These are phyloP conservation scores for Myxozyma neotropica DNA, from an alignment of 805 yeast genomes.

Conservation along the genomic window DNA sequence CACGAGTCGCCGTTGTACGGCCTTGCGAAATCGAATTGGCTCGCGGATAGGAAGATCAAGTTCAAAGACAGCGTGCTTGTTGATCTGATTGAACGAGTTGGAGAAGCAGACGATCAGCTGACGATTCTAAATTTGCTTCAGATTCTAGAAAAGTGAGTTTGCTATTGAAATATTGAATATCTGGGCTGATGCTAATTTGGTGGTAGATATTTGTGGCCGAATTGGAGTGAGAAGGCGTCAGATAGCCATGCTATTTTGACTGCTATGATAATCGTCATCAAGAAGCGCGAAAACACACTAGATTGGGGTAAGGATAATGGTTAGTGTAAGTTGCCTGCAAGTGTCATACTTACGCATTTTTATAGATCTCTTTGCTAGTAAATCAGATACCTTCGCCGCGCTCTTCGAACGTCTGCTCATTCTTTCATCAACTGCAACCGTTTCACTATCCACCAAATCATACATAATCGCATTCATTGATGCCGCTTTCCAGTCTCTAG, in stretches of 20 bases:
- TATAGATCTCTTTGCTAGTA: constrained; percentile 27
- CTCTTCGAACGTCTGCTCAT: constrained; percentile 43
- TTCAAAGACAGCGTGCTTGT: constrained; percentile 8
- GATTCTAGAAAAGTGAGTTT: constrained; percentile 32
- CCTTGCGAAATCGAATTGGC: constrained; percentile 23
- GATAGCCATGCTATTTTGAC: constrained; percentile 48
- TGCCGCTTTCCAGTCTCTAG: constrained; percentile 37
- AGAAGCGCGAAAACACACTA: constrained; percentile 19
- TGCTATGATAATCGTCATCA: constrained; percentile 35
- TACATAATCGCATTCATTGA: constrained; percentile 38
- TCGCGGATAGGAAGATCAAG: constrained; percentile 5
- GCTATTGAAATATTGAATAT: constrained; percentile 33
- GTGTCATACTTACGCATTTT: background rate
- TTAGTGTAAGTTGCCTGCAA: background rate
- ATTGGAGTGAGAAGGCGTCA: constrained; percentile 47
- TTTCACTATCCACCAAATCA: constrained; percentile 13
- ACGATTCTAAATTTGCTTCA: constrained; percentile 23
- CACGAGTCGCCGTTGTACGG: constrained; percentile 5
- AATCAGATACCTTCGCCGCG: constrained; percentile 38
- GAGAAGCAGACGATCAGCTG: constrained; percentile 1
- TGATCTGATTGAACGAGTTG: constrained; percentile 8
- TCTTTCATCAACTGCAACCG: constrained; percentile 16
- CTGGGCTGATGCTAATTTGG: background rate
- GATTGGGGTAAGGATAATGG: constrained; percentile 18
- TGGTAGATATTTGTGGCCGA: constrained; percentile 45